Conservation (phyloP, 345 rosid genomes). For the Conringia planisiliqua region DNA sequence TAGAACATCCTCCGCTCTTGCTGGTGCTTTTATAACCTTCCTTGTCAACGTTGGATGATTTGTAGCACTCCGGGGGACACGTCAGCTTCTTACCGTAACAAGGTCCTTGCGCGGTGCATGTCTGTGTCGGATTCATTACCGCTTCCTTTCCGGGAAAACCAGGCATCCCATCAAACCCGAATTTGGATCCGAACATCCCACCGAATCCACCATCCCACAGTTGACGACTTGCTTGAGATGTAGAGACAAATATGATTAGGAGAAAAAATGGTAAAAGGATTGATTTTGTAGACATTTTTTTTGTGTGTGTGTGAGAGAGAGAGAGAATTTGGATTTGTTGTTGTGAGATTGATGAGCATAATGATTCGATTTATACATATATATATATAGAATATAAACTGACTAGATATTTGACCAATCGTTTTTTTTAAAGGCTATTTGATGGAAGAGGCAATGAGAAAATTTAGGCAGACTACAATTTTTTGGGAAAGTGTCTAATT, state of each 20-base stretch:
- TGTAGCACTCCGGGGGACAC: constrained; percentile 20
- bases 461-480: constrained; percentile 15
- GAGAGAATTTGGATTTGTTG: not conserved
- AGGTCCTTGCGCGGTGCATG: constrained; percentile 19
- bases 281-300: constrained; percentile 8
- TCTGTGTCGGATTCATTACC: not conserved
- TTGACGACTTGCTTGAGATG: constrained; percentile 28
- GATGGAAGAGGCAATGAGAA: constrained; percentile 9
- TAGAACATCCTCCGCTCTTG: constrained; percentile 26
- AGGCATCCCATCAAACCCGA: not conserved
- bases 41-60: constrained; percentile 18
- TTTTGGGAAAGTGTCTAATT: constrained; percentile 15
- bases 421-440: not conserved
- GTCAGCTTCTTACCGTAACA: constrained; percentile 25
- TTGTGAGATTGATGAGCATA: constrained; percentile 6
- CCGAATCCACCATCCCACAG: constrained; percentile 6
- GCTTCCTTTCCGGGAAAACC: not conserved
- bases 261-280: not conserved
- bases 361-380: not conserved
- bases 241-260: constrained; percentile 6
- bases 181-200: not conserved
- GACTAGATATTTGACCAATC: not conserved
- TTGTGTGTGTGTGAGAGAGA: not conserved
- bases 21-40: constrained; percentile 18
- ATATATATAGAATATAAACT: not conserved